A percentile compares a stretch with the other conserved stretches of the same genome.
phyloP scores from a whole-genome alignment of 305 asterid genomes.

The Rubia occidens region DNA sequence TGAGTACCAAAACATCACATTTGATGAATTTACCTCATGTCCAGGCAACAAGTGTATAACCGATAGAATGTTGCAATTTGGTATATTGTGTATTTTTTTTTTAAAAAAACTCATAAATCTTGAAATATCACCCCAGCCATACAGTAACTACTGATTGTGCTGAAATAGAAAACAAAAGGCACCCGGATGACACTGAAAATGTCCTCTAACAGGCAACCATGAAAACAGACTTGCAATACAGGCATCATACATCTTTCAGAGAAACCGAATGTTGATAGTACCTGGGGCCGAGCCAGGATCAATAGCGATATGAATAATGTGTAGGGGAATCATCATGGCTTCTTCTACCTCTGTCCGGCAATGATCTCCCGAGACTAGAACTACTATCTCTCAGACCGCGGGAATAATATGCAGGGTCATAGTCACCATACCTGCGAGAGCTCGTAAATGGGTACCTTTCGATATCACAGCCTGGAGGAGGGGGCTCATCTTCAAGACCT shows the following conservation, averaged over 20 bases:
- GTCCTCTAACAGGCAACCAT: too few species aligned
- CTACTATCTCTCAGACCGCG: constrained; percentile 36
- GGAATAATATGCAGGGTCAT: constrained; percentile 33
- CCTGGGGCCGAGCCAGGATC: not conserved
- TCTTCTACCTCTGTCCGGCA: constrained; percentile 53
- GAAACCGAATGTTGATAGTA: too few species aligned
- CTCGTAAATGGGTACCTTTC: constrained; percentile 52
- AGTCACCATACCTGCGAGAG: constrained; percentile 37
- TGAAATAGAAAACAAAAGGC: too few species aligned
- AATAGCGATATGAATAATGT: constrained; percentile 27
- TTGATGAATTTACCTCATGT: too few species aligned
- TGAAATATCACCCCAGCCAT: not conserved
- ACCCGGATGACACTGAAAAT: too few species aligned
- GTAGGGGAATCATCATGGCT: constrained; percentile 36
- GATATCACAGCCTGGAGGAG: constrained; percentile 85
- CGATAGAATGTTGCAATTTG: too few species aligned
- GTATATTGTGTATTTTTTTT: too few species aligned
- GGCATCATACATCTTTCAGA: too few species aligned
- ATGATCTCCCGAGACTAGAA: constrained; percentile 46
- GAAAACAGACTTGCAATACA: too few species aligned
- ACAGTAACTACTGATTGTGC: too few species aligned
- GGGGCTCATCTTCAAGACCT: constrained; percentile 49
- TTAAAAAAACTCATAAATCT: not conserved
- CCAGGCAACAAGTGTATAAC: too few species aligned
- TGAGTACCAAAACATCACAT: too few species aligned